Evolutionary conservation across 306 rosid species (phyloP), one percentile per base, ranked within the genome.

Genomic region (Inga laurina): DNA sequence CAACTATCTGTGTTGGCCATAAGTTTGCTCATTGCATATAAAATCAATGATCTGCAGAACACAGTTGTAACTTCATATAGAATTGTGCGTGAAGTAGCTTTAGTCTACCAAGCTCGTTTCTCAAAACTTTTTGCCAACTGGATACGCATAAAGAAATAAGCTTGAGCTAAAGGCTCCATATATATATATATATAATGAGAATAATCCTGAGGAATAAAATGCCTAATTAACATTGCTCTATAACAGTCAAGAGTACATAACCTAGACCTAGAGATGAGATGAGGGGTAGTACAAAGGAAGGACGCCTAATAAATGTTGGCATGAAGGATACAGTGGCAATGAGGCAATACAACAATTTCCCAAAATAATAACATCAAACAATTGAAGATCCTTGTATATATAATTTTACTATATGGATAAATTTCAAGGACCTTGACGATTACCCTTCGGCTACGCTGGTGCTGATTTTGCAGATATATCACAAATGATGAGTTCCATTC

Each of bases 311-410:
- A 52, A 39, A 39, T 39, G 43, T 61, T 75, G 30, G 79, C 39
- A 24, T 39, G 73, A 43, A 79, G 34, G 39, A 54, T 85, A 73
- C 13, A 57, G 37, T 4, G 72, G 34, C 65, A 61, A 43, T 77
- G 43, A 76, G 35, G 16, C 67, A n/a, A 61, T 79, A 18, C 21
- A 81, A 80, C 71, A 83, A 82, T 54, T 57, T 72, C 72, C 83
- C 73, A 83, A 59, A 67, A 67, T 84, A 70, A 67, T 59, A 65
- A 67, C 80, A 10, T 35, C 69, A 84, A 76, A 72, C 67, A 74
- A 43, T 27, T 51, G 78, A 81, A 71, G 70, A 46, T 78, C 56
- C 73, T 64, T 64, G 81, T 65, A n/a, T 68, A 48, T 65, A 67
- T 77, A 81, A 76, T 73, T 59, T 15, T 68, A 78, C 82, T 39